These are phyloP conservation scores for Arachnomyces sp. DNA, from an alignment of 2,329 filamentous ascomycete species.

Conservation along the genomic window DNA sequence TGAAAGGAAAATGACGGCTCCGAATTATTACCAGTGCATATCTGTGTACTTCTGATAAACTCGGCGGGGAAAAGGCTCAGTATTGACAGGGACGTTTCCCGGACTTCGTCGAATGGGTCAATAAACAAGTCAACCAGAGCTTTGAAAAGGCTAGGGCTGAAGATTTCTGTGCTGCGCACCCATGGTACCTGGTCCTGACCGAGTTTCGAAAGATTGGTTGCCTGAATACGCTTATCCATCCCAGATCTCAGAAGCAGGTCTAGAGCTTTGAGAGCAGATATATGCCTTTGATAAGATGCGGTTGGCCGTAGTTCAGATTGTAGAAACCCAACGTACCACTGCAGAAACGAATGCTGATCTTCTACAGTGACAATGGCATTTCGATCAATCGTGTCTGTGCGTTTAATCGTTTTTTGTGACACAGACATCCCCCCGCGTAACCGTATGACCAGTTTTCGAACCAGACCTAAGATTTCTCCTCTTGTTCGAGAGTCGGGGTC, in stretches of 20 bases:
- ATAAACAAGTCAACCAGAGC: constrained; percentile 70
- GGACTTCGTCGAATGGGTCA: constrained; percentile 89
- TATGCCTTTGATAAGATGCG: constrained; percentile 83
- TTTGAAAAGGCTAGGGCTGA: constrained; percentile 35
- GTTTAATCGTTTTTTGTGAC: constrained; percentile 7
- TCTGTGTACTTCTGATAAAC: constrained; percentile 14
- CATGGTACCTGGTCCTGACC: constrained; percentile 44
- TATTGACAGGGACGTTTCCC: constrained; percentile 46
- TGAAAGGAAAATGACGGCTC: constrained; percentile 12
- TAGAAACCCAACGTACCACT: constrained; percentile 67
- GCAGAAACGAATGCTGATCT: constrained; percentile 47
- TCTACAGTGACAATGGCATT: constrained; percentile 42
- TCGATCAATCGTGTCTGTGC: neutral
- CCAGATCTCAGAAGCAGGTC: constrained; percentile 61
- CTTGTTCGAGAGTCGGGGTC: constrained; percentile 83
- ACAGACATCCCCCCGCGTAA: constrained; percentile 57
- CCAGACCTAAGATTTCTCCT: constrained; percentile 67
- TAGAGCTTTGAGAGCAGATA: constrained; percentile 67
- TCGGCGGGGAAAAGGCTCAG: constrained; percentile 33
- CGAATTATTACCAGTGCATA: neutral
- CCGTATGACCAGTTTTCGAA: constrained; percentile 69
- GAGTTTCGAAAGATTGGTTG: constrained; percentile 36
- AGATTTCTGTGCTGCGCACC: constrained; percentile 42
- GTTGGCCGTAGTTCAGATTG: constrained; percentile 67
- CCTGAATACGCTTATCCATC: constrained; percentile 46